Conservation (phyloP, 192 early-diverging fungal species). For the Oehlia diaphana region DNA sequence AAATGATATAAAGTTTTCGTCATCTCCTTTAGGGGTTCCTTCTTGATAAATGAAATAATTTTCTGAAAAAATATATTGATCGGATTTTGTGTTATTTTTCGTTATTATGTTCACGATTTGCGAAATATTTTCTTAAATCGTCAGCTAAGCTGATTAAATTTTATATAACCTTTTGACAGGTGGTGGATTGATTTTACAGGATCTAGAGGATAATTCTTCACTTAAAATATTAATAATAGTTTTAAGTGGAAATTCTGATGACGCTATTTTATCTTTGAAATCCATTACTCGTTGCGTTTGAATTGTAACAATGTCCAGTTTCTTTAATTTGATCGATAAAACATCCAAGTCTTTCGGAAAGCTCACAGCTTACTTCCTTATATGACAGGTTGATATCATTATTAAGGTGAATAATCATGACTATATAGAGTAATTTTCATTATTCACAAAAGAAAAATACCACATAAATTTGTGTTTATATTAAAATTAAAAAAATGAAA, state of each 20-base stretch:
- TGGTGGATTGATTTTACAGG: no score
- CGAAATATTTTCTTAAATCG: conserved; percentile 11
- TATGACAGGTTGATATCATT: neutral
- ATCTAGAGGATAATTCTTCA: neutral
- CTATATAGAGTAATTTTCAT: no score
- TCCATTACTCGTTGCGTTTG: neutral
- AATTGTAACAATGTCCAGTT: neutral
- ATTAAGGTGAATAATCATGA: no score
- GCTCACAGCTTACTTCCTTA: conserved; percentile 1
- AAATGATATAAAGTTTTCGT: neutral
- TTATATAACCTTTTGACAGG: neutral
- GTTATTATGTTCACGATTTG: neutral
- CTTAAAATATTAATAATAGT: neutral
- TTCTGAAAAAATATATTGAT: neutral
- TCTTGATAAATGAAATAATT: neutral
- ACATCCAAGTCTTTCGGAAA: neutral
- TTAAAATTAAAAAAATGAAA: no score
- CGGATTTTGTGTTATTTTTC: neutral
- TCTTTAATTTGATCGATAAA: neutral
- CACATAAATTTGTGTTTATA: no score
- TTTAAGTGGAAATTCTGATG: neutral
- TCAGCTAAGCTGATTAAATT: neutral
- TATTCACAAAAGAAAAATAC: no score
- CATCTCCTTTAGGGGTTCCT: neutral
- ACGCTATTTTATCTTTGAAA: neutral